Conservation (phyloP, 2,329 filamentous ascomycete genomes). For the Teratosphaeria pseudoeucalypti region DNA sequence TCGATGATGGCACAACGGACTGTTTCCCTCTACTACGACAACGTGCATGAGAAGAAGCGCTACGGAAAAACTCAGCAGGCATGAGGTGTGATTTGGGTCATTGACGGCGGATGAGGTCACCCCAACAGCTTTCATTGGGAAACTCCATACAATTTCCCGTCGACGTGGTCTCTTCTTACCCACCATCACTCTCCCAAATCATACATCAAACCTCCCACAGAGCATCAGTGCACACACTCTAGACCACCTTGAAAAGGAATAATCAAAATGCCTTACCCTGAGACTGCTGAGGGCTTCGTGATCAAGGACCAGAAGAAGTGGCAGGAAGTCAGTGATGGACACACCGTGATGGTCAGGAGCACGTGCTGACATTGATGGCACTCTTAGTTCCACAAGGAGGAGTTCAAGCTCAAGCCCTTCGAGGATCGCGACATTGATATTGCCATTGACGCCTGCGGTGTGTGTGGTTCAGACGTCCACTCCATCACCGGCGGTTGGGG, state of each 20-base stretch:
- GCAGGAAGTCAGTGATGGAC: constrained; percentile 46
- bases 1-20: background rate
- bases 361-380: background rate
- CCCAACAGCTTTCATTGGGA: background rate
- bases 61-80: background rate
- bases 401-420: constrained; percentile 78
- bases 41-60: background rate
- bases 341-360: constrained; percentile 5
- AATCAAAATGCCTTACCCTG: constrained; percentile 40
- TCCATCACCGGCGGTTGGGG: constrained; percentile 50
- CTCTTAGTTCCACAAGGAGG: constrained; percentile 10
- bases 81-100: background rate
- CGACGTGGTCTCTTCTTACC: background rate
- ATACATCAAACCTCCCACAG: background rate
- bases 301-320: constrained; percentile 51
- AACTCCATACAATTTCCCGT: background rate
- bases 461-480: constrained; percentile 41
- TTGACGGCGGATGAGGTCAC: background rate
- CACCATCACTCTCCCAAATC: background rate
- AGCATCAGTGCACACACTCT: background rate
- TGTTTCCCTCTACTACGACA: background rate
- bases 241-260: background rate
- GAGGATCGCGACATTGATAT: constrained; percentile 80
- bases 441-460: constrained; percentile 70
- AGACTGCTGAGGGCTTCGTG: constrained; percentile 41